Base-by-base conservation (phyloP, 2,329 filamentous ascomycete genomes). In the Aphanoascus verrucosus region DNA sequence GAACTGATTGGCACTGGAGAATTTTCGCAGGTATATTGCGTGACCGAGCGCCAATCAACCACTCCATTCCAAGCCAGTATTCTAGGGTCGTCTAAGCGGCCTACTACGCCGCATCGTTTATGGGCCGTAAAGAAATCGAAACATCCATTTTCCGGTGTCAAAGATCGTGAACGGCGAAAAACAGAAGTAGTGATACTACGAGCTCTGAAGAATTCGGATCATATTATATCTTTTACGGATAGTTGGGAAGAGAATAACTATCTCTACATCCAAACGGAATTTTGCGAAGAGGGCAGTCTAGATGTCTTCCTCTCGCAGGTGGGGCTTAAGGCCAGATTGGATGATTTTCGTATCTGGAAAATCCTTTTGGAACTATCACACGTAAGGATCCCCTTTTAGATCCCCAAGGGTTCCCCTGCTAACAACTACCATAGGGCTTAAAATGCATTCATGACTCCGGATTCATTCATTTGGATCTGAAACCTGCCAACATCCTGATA, bases 341-440 rank as follows among this genome's bases (percentile, higher is more conserved):
- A 98, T 69, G 93, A 97, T 67, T 98, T 98, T 72, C 82, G 93
- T 57, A 96, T 97, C 68, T 98, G 93, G 88, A 98, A 98, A 74
- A 91, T 97, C 55, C 74, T 97, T 62, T 79, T 95, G 41, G 93
- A 98, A 68, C 71, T 95, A 55, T 80, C 84, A 63, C 74, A 85
- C 75, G 88, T 93, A 80, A 72, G 85, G 44, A 56, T 23, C 6
- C 35, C 28, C 1, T 19, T 15, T 32, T 28, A 3, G 7, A 20
- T 20, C 14, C 14, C 46, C 51, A 37, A 28, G 48, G 37, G 52
- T 11, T 48, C 52, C 3, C 56, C 65, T 52, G 57, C 63, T 66
- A 60, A 72, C 58, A 46, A 55, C 40, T 41, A 9, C 19, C 53
- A 12, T 58, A 94, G 86, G 93, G 93, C 37, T 69, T 98, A 57